Evolutionary conservation across 2,329 filamentous ascomycete genomes (phyloP), one percentile per base, ranked within the genome.

Genomic region (Aspergillus bombycis): DNA sequence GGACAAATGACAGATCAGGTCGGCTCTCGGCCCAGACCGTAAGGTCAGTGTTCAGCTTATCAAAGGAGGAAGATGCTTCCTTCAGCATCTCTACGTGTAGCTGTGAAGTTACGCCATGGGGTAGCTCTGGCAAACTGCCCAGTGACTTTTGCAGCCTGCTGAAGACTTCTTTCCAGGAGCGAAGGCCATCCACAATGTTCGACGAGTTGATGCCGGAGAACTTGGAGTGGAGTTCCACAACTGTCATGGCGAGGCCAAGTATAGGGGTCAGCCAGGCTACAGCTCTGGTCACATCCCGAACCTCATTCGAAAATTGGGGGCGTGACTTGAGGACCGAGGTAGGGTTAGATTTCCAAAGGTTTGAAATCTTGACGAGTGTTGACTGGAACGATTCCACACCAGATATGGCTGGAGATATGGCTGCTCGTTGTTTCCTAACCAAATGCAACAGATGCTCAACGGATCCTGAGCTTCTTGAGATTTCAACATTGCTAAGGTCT

Each of bases 401-500:
- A 32, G 66, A 71, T 21, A 78, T 65, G 6, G 73, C 68, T 4
- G 75, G 74, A 6, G 75, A 72, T 56, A 81, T 68, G 16, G 68
- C 61, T 48, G 75, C 68, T 67, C 80, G 75, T 67, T 82, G 80
- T 52, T 74, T 77, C 52, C 80, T 71, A 48, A 76, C 69, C 36
- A 79, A 64, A 61, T 89, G 84, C 34, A 98, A 81, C 63, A 97
- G 84, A 30, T 94, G 93, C 75, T 99, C 95, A n/a, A 97, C 81
- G 67, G 92, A 92, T 0, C 93, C 93, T 56, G 91, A 85, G 74
- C 93, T 94, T 72, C 94, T 86, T 48, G 86, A 85, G 9, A 95
- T 86, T 70, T 97, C 93, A 10, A 92, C 89, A 48, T 88, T 85
- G 52, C 91, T 96, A 45, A 99, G 80, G 67, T 99, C 96, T 43